Conservation (phyloP, 768 basidiomycete species). For the Collybia mongolica region DNA sequence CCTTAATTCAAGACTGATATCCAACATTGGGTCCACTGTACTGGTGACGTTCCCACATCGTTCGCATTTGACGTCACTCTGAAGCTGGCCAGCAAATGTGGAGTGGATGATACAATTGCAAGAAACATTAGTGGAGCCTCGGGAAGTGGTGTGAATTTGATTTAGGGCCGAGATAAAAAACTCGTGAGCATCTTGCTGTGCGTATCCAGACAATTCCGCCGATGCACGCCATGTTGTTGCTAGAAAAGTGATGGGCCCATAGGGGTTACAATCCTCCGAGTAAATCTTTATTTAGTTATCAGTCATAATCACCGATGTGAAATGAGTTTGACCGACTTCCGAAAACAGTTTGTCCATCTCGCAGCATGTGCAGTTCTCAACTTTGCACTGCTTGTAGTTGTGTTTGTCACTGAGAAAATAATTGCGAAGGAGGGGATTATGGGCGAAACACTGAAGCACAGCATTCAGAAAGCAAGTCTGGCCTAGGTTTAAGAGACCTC, state of each 20-base stretch:
- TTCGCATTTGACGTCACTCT: conserved; percentile 89
- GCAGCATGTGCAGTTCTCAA: conserved; percentile 80
- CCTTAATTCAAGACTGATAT: conserved; percentile 84
- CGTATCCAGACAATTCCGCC: conserved; percentile 83
- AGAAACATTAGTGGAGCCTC: conserved; percentile 70
- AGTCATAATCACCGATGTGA: conserved; percentile 1
- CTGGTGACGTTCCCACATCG: conserved; percentile 77
- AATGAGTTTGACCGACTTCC: conserved; percentile 46
- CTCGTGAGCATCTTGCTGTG: conserved; percentile 94
- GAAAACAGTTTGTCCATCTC: conserved; percentile 89
- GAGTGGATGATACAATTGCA: conserved; percentile 93
- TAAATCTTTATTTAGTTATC: conserved; percentile 40
- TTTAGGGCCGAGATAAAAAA: conserved; percentile 83
- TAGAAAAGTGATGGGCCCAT: conserved; percentile 82
- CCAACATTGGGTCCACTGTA: conserved; percentile 87
- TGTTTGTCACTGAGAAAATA: conserved; percentile 93
- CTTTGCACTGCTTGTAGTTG: conserved; percentile 68
- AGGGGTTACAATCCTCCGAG: conserved; percentile 57
- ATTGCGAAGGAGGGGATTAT: conserved; percentile 87
- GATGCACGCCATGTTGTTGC: conserved; percentile 81
- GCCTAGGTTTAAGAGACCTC: conserved; percentile 84
- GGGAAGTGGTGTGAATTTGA: conserved; percentile 79
- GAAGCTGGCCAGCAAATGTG: conserved; percentile 83
- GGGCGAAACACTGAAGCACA: conserved; percentile 83
- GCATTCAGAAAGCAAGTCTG: conserved; percentile 95